Evolutionary conservation across 2,329 filamentous ascomycete species (phyloP).

Genomic region (Aspergillus tubingensis): DNA sequence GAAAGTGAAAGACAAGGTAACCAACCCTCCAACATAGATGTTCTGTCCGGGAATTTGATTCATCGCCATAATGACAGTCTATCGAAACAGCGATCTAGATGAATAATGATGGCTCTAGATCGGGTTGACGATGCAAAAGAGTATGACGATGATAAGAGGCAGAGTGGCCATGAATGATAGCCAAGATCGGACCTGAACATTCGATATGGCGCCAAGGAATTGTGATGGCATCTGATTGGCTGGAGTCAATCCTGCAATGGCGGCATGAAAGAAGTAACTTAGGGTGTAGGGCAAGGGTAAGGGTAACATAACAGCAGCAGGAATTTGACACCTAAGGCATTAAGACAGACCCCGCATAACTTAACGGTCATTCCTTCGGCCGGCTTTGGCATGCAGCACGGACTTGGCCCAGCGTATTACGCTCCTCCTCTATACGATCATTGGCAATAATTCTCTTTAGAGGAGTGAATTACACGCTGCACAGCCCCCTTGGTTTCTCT

Average conservation of each 20-base stretch:
- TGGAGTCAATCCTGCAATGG: neutral
- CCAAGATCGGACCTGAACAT: neutral
- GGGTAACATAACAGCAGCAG: conserved; percentile 1
- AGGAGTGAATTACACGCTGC: neutral
- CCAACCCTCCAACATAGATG: conserved; percentile 77
- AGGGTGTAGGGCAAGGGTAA: conserved; percentile 26
- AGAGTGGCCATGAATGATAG: neutral
- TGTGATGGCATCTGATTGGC: conserved; percentile 12
- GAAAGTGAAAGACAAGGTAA: conserved; percentile 10
- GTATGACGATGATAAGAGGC: conserved; percentile 1
- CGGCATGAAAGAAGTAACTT: neutral
- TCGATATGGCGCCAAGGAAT: conserved; percentile 3
- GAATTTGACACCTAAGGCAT: conserved; percentile 12
- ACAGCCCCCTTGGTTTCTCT: neutral
- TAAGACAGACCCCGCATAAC: neutral
- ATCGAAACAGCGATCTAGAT: neutral
- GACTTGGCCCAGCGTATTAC: neutral
- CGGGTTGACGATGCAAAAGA: neutral
- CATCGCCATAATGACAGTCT: conserved; percentile 44
- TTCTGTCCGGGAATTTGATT: conserved; percentile 70
- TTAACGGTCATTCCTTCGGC: neutral
- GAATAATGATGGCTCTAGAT: neutral
- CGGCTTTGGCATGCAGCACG: neutral
- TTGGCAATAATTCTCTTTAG: neutral
- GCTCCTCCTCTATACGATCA: too few relatives aligned